Percentiles rank a stretch among this genome's conserved stretches.
These are phyloP conservation scores for Plenodomus tracheiphilus DNA, from an alignment of 2,329 filamentous ascomycete genomes.

Conservation along the genomic window DNA sequence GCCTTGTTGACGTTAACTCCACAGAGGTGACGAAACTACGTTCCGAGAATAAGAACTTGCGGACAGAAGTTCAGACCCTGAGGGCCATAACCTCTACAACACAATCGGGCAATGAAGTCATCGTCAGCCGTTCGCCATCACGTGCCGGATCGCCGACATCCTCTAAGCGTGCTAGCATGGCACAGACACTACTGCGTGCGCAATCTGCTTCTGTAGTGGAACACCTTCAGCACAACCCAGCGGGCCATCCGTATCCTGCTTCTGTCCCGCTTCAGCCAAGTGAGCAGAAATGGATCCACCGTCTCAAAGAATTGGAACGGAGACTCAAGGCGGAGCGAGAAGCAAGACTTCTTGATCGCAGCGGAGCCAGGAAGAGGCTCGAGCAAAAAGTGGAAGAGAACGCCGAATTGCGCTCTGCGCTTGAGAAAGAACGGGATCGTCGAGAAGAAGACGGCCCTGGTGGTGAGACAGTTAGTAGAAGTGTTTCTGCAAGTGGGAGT, in stretches of 20 bases:
- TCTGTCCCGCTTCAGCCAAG: conserved; percentile 49
- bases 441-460: conserved; percentile 22
- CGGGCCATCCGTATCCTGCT: conserved; percentile 38
- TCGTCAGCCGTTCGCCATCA: conserved; percentile 30
- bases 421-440: conserved; percentile 60
- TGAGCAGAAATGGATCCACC: conserved; percentile 81
- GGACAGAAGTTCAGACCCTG: conserved; percentile 69
- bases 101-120: conserved; percentile 24
- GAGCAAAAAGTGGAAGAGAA: conserved; percentile 77
- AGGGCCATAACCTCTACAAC: conserved; percentile 45
- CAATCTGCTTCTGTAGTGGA: conserved; percentile 58
- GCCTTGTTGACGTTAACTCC: conserved; percentile 44
- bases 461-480: conserved; percentile 13
- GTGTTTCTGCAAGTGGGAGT: conserved; percentile 20
- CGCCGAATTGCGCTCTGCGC: conserved; percentile 66
- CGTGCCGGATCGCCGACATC: conserved; percentile 34
- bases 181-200: conserved; percentile 59
- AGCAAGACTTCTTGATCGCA: conserved; percentile 79
- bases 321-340: conserved; percentile 90
- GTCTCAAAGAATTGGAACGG: conserved; percentile 83
- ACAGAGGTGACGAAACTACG: conserved; percentile 63
- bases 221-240: conserved; percentile 33
- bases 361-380: conserved; percentile 77
- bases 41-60: conserved; percentile 62
- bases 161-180: conserved; percentile 49